Base-by-base conservation (phyloP, 805 yeast genomes). In the Candida tallmaniae region DNA sequence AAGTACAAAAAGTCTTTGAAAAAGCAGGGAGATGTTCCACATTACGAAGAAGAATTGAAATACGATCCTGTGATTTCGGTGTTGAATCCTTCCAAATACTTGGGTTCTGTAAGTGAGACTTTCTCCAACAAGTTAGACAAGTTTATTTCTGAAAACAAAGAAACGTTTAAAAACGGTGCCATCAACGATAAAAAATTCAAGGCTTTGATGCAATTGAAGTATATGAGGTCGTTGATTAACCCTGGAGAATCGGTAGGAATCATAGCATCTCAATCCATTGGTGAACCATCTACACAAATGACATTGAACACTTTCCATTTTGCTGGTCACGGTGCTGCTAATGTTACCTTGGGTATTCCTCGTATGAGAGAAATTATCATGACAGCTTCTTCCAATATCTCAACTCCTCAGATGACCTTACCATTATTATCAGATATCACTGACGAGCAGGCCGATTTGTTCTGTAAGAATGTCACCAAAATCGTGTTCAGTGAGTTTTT, bases 281-380 rank as follows among this genome's bases (percentile, higher is more conserved):
- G 99, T 65, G 99, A 93, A 65, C 99, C 99, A 33, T 87, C 97
- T 4, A 93, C 99, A 3, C 99, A 93, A 70, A 93, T 93, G 99
- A 93, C 99, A 12, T 76, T 86, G 53, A 86, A 86, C 61, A 86
- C 96, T 30, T 86, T 86, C 86, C 96, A 93, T 71, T 93, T 93
- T 56, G 99, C 99, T 51, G 99, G 99, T 60, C 98, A 94, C 68
- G 99, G 99, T 78, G 99, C 98, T 39, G 98, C 98, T 29, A 93
- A 93, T 65, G 99, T 93, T 45, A 93, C 99, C 0, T 74, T 93
- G 52, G 99, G 99, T 83, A 93, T 93, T 57, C 99, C 99, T 27
- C 96, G 99, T 78, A 80, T 93, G 86, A 83, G 99, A 78, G 99
- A 93, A 75, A 93, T 93, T 62, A 88, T 93, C 58, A 93, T 93